Conservation (phyloP, 2,329 filamentous ascomycete species). For the Coniochaeta sp. region DNA sequence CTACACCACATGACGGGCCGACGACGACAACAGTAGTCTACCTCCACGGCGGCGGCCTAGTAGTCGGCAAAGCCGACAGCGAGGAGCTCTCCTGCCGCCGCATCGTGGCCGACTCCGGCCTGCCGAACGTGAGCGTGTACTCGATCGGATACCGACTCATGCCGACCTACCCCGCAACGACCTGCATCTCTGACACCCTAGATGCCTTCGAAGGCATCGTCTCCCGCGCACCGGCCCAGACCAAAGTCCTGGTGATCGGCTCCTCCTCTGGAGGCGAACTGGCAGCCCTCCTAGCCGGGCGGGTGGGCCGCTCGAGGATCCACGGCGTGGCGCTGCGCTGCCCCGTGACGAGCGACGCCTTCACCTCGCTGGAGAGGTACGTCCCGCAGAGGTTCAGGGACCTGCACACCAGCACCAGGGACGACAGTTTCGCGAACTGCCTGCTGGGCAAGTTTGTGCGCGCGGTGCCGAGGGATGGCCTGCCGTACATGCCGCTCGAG, state of each 20-base stretch:
- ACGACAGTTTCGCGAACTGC: conserved; percentile 26
- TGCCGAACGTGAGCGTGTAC: conserved; percentile 25
- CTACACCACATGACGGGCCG: no score
- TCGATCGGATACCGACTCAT: conserved; percentile 39
- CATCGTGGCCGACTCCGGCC: conserved; percentile 22
- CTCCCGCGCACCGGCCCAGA: conserved; percentile 1
- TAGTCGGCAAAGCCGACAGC: conserved; percentile 39
- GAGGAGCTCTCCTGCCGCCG: conserved; percentile 39
- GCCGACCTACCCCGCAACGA: conserved; percentile 27
- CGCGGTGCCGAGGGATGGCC: conserved; percentile 29
- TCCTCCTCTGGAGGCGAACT: conserved; percentile 42
- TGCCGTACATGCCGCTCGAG: conserved; percentile 34
- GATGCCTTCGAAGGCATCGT: conserved; percentile 24
- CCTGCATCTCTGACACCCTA: conserved; percentile 33
- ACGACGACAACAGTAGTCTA: conserved; percentile 29
- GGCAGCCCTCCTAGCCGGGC: conserved; percentile 28
- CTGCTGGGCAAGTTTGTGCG: conserved; percentile 23
- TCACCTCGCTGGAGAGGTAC: conserved; percentile 22
- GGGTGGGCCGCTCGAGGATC: conserved; percentile 9
- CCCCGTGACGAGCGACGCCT: conserved; percentile 38
- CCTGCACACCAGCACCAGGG: conserved; percentile 30
- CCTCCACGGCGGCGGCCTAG: conserved; percentile 39
- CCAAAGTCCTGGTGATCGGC: conserved; percentile 28
- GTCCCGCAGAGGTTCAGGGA: conserved; percentile 26
- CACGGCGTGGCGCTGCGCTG: conserved; percentile 37